These are phyloP conservation scores for Boletus pseudo-olivaceus DNA, from an alignment of 768 basidiomycete genomes.

Conservation along the genomic window DNA sequence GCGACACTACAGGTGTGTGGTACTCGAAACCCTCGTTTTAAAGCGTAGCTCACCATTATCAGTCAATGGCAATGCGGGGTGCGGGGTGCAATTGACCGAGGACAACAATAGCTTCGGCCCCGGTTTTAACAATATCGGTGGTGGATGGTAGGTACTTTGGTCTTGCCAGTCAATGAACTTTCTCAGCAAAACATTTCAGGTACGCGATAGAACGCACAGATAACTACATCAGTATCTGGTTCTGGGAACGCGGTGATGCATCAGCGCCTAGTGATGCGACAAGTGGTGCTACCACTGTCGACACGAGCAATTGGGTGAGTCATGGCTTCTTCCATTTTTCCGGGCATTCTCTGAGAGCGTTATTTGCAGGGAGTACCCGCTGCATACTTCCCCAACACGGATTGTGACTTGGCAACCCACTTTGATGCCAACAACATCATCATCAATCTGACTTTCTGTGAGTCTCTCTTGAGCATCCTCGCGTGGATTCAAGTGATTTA, in stretches of 20 bases:
- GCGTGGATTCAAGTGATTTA: not conserved
- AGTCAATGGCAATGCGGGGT: constrained; percentile 36
- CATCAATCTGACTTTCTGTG: constrained; percentile 34
- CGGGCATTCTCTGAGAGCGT: not conserved
- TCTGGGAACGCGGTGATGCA: constrained; percentile 35
- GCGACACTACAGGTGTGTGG: constrained; percentile 20
- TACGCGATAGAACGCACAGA: constrained; percentile 38
- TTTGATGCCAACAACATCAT: constrained; percentile 34
- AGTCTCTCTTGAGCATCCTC: not conserved
- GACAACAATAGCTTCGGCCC: constrained; percentile 26
- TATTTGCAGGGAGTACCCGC: constrained; percentile 30
- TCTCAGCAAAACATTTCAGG: constrained; percentile 13
- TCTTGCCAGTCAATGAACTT: not conserved
- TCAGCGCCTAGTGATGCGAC: constrained; percentile 35
- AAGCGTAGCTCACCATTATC: not conserved
- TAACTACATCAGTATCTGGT: constrained; percentile 37
- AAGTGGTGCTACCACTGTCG: constrained; percentile 13
- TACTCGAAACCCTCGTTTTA: not conserved
- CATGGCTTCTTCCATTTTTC: not conserved
- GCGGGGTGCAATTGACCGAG: constrained; percentile 31
- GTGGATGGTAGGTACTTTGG: constrained; percentile 36
- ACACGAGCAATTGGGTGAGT: constrained; percentile 26
- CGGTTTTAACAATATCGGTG: constrained; percentile 33
- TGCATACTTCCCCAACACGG: constrained; percentile 36
- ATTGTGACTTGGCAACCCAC: constrained; percentile 39